Base-by-base conservation (phyloP, 306 rosid species). In the Oxytropis ochrocephala region DNA sequence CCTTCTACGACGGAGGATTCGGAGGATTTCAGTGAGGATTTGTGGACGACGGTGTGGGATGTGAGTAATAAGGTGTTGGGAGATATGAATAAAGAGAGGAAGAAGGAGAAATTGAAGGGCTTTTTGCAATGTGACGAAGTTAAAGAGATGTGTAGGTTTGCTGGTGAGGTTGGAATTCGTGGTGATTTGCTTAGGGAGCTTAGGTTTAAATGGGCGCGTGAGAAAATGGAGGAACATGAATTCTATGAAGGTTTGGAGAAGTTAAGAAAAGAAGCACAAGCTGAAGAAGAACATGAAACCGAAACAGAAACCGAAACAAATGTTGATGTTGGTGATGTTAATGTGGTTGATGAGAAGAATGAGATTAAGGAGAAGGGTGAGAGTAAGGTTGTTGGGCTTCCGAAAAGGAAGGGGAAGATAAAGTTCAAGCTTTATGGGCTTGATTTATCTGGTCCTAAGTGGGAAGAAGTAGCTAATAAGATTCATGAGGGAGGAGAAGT, bases 41-140 rank as follows among this genome's bases (percentile, higher is more conserved):
- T 94, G 83, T 94, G 98, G 98, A 85, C 8, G 16, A 87, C 91
- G 11, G 98, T 94, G 14, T 88, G 97, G 89, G 97, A 94, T 59
- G 98, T 94, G 52, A 87, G 95, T 67, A 82, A 85, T 54, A 67
- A 47, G 89, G 98, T 94, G 13, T 67, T 94, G 87, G 87, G 72
- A 7, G 95, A 89, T 47, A 94, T 90, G 92, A 81, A 60, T 42
- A 91, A 84, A 81, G 98, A 91, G 47, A 69, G 59, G 14, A 85
- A 78, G 83, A 94, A 90, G 81, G 95, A 88, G 72, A 94, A 83
- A 50, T 79, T 88, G 96, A 94, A 94, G 85, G 75, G 76, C 4
- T 87, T 91, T 73, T 66, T 91, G 84, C 95, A 87, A 46, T 86
- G 77, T 8, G 87, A 83, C 2, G 96, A 85, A 17, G 97, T 94